phyloP scores from a whole-genome alignment of 768 basidiomycete species.

The Leucocoprinus birnbaumii region DNA sequence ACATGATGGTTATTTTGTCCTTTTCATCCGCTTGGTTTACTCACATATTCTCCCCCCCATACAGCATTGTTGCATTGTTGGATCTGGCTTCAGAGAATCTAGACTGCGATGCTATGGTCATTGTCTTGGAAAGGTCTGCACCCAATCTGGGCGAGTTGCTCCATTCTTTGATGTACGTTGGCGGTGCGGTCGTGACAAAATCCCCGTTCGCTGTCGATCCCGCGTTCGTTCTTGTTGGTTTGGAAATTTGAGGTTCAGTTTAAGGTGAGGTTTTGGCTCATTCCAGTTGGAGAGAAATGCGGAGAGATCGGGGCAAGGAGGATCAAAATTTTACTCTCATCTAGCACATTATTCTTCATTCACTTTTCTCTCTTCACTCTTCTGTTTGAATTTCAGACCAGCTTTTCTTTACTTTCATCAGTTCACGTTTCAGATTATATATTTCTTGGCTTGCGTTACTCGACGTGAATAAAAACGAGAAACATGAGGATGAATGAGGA shows the following conservation, averaged over 20 bases:
- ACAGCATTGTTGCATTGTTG: slow-evolving; percentile 80
- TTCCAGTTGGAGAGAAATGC: background rate
- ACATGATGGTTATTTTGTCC: slow-evolving; percentile 6
- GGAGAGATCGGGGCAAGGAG: background rate
- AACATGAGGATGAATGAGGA: no score
- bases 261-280: slow-evolving; percentile 4
- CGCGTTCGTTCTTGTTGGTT: slow-evolving; percentile 79
- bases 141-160: slow-evolving; percentile 70
- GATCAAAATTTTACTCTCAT: background rate
- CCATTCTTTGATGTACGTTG: slow-evolving; percentile 92
- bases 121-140: slow-evolving; percentile 74
- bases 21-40: background rate
- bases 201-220: slow-evolving; percentile 75
- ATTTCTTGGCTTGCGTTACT: no score
- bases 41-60: slow-evolving; percentile 13
- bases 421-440: no score
- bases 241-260: slow-evolving; percentile 58
- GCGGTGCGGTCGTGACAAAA: slow-evolving; percentile 80
- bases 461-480: no score
- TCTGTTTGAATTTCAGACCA: no score
- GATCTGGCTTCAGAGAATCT: slow-evolving; percentile 87
- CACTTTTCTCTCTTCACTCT: background rate
- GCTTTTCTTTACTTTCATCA: no score
- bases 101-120: slow-evolving; percentile 73
- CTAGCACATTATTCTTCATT: background rate